These are phyloP conservation scores for Sordaria brevicollis DNA, from an alignment of 495 filamentous ascomycete genomes.

Conservation along the genomic window DNA sequence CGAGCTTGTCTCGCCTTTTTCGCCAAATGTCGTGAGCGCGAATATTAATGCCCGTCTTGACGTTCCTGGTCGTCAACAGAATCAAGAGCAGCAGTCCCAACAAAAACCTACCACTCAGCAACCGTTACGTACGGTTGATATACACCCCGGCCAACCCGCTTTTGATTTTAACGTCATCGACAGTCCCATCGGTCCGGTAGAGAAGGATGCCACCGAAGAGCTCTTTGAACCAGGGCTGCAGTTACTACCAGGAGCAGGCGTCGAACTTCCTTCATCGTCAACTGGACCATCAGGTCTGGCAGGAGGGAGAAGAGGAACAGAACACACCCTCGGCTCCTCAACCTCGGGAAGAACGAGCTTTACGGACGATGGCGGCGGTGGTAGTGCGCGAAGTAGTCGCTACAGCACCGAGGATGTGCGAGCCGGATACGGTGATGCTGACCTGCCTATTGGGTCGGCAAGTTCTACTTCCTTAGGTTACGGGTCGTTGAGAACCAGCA, in stretches of 20 bases:
- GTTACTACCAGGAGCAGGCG: background rate
- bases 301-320: background rate
- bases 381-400: background rate
- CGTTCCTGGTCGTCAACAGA: background rate
- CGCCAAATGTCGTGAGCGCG: slow-evolving; percentile 6
- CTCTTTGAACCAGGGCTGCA: too few species aligned
- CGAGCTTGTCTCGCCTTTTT: slow-evolving; percentile 13
- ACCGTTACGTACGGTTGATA: background rate
- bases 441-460: too few species aligned
- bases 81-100: slow-evolving; percentile 7
- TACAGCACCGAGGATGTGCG: background rate
- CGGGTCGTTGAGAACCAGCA: too few species aligned
- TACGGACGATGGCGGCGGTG: background rate
- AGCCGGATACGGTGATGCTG: background rate
- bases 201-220: background rate
- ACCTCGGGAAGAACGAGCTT: background rate
- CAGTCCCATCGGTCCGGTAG: background rate
- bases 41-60: background rate
- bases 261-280: background rate
- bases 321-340: background rate
- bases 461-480: too few species aligned
- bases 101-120: slow-evolving; percentile 1
- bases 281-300: too few species aligned
- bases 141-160: background rate
- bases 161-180: background rate